phyloP scores from a whole-genome alignment of 306 rosid species.

The Citrullus colocynthis region DNA sequence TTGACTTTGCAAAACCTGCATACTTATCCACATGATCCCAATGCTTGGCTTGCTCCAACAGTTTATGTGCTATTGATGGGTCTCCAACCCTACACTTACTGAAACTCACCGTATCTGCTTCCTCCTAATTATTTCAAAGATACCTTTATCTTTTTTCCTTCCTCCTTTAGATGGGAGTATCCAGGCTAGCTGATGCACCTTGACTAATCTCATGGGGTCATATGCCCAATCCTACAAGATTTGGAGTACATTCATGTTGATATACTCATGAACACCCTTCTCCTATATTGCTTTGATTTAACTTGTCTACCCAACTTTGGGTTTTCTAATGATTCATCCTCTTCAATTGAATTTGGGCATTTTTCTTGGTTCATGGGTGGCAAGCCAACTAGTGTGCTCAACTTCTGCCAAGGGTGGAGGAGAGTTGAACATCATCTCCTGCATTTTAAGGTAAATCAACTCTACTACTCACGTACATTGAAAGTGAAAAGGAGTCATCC shows the following conservation, averaged over 20 bases:
- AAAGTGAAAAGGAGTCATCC: not conserved
- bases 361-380: not conserved
- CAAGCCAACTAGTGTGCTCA: not conserved
- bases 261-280: not conserved
- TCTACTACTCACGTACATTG: not conserved
- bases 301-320: not conserved
- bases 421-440: not conserved
- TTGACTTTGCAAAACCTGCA: not conserved
- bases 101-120: not conserved
- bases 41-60: not conserved
- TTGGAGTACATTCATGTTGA: not conserved
- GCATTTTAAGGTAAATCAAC: not conserved
- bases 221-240: not conserved
- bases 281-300: not conserved
- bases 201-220: not conserved
- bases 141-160: not conserved
- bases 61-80: not conserved
- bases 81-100: not conserved
- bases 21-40: not conserved
- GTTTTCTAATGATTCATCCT: not conserved
- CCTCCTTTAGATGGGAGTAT: not conserved
- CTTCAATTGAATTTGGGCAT: not conserved
- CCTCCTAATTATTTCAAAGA: not conserved
- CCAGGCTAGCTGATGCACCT: not conserved
- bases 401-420: not conserved